These are phyloP conservation scores for Pseudozyma pruni DNA, from an alignment of 1,284 basidiomycete species.

Conservation along the genomic window DNA sequence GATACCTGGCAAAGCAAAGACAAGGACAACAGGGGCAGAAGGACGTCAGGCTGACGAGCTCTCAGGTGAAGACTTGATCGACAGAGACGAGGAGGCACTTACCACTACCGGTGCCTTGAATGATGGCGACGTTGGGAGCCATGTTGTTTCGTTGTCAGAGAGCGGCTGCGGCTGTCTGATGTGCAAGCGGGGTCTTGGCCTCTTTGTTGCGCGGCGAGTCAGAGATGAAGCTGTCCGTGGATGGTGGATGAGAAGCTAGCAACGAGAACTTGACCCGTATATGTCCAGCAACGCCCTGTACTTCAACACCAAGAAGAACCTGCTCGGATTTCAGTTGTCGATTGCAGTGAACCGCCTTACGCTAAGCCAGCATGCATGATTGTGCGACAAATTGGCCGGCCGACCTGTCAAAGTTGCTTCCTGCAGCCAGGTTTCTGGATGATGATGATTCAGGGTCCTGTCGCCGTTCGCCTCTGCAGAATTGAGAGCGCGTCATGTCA, in stretches of 20 bases:
- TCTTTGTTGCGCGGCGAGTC: neutral
- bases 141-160: constrained; percentile 4
- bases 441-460: constrained; percentile 35
- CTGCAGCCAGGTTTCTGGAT: constrained; percentile 15
- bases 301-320: neutral
- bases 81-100: constrained; percentile 3
- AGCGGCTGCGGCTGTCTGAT: no score
- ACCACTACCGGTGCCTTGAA: constrained; percentile 56
- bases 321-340: neutral
- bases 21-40: no score
- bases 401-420: constrained; percentile 11
- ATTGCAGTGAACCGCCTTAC: constrained; percentile 10
- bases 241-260: neutral
- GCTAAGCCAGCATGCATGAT: constrained; percentile 30
- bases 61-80: neutral
- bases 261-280: no score
- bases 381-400: neutral
- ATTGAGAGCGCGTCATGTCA: constrained; percentile 28
- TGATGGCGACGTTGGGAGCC: constrained; percentile 58
- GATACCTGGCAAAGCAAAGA: constrained; percentile 34
- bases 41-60: neutral
- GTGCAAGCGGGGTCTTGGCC: neutral
- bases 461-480: neutral
- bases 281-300: no score
- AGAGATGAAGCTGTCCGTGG: neutral